These are phyloP conservation scores for Paramecium octaurelia DNA, from an alignment of 73 alveolate genomes.

Conservation along the genomic window DNA sequence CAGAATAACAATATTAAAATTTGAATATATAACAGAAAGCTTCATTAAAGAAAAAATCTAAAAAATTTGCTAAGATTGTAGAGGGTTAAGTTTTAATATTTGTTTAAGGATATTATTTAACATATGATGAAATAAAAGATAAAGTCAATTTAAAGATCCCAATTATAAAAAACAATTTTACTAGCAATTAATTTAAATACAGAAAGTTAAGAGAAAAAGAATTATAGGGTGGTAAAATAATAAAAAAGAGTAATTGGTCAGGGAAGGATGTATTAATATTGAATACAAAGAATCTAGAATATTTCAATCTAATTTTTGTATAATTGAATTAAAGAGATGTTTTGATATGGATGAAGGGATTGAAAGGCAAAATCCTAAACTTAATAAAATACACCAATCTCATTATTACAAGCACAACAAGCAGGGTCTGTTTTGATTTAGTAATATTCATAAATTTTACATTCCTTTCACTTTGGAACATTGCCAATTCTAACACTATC, in stretches of 20 bases:
- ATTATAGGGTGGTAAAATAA: background rate
- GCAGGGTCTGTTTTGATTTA: background rate
- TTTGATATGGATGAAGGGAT: background rate
- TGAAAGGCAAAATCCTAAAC: background rate
- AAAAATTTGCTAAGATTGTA: background rate
- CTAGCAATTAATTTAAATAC: background rate
- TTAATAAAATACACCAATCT: background rate
- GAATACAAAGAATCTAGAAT: background rate
- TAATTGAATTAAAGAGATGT: background rate
- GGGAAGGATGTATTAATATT: background rate
- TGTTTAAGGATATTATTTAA: background rate
- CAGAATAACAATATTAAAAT: background rate
- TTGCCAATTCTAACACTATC: background rate
- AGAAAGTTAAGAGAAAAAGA: background rate
- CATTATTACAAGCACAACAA: background rate
- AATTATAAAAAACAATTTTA: background rate
- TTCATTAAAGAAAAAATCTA: background rate
- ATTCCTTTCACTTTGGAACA: background rate
- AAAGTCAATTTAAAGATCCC: background rate
- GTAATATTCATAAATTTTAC: background rate
- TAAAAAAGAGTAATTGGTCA: background rate
- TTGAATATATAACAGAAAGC: background rate
- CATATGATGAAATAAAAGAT: background rate
- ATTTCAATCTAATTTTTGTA: background rate
- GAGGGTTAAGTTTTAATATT: background rate